Base-by-base conservation (phyloP, 371 early-diverging fungal genomes). In the Apophysomyces elegans region DNA sequence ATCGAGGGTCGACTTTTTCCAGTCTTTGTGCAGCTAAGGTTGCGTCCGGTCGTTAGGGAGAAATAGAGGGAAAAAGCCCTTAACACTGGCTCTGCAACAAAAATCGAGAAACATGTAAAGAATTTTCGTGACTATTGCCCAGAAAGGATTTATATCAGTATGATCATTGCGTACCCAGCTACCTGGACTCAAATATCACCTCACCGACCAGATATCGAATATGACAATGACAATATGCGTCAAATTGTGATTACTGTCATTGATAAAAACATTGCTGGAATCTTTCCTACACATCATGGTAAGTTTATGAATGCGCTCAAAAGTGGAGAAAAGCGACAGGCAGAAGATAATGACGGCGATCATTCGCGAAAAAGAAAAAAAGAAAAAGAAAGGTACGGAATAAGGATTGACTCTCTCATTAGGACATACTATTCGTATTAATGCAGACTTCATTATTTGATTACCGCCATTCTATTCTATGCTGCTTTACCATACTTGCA, bases 161-260 rank as follows among this genome's bases (percentile, higher is more conserved):
- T 50, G 32, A 21, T 50, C 4, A 26, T 21, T 50, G 54, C 21
- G 5, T 50, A 50, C 21, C 54, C 21, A 18, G 54, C 32, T 21
- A 21, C 8, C 13, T 45, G 12, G 13, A 45, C 46, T 45, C 46
- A 1, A 18, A 7, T 45, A 18, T 45, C 12, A 12, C 2, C 13
- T 1, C 46, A 45, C 7, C 1, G 46, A 45, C 46, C 46, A 45
- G 46, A 45, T 45, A 12, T 45, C 13, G n/a, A 13, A 5, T 16
- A 45, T 45, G 46, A 45, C 12, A 13, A 7, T 45, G 13, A 45
- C 43, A 45, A 45, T 45, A 45, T 13, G 12, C 13, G 13, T 0
- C 8, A 45, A 45, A 45, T 45, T 45, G 46, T 45, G 13, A 45
- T 45, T 45, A 45, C 46, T 45, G 16, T 45, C 46, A 45, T 16